These are phyloP conservation scores for Pyrenochaeta sp. DNA, from an alignment of 2,329 filamentous ascomycete species.

Conservation along the genomic window DNA sequence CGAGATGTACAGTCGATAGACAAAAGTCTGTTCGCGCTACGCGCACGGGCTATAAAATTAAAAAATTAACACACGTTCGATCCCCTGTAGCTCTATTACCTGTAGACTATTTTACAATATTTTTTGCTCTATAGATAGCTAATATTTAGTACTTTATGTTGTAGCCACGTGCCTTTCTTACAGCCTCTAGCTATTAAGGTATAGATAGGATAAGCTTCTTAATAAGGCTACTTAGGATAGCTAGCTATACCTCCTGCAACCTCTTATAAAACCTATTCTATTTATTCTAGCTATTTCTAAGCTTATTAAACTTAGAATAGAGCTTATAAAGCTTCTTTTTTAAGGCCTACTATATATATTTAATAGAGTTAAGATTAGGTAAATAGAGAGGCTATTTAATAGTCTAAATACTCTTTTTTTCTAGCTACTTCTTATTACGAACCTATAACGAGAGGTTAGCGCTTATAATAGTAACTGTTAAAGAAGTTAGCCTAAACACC, in stretches of 20 bases:
- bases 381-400: slow-evolving; percentile 25
- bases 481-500: too few relatives aligned
- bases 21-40: too few relatives aligned
- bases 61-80: too few relatives aligned
- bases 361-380: slow-evolving; percentile 31
- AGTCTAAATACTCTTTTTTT: slow-evolving; percentile 12
- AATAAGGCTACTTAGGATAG: slow-evolving; percentile 7
- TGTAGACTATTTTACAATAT: too few relatives aligned
- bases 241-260: slow-evolving; percentile 5
- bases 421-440: slow-evolving; percentile 24
- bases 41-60: too few relatives aligned
- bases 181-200: slow-evolving; percentile 3
- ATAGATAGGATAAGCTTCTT: slow-evolving; percentile 5
- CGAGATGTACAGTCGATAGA: too few relatives aligned
- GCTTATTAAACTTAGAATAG: slow-evolving; percentile 7
- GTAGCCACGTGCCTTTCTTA: too few relatives aligned
- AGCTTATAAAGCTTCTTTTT: slow-evolving; percentile 17
- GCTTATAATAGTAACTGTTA: too few relatives aligned
- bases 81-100: too few relatives aligned
- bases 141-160: too few relatives aligned
- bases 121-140: too few relatives aligned
- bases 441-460: too few relatives aligned
- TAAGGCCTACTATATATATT: slow-evolving; percentile 25
- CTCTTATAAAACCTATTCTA: slow-evolving; percentile 4
- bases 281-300: background rate